A percentile compares a stretch with the other conserved stretches of the same genome.
These are phyloP conservation scores for Trichoderma citrinoviride DNA, from an alignment of 2,329 filamentous ascomycete species.

Conservation along the genomic window DNA sequence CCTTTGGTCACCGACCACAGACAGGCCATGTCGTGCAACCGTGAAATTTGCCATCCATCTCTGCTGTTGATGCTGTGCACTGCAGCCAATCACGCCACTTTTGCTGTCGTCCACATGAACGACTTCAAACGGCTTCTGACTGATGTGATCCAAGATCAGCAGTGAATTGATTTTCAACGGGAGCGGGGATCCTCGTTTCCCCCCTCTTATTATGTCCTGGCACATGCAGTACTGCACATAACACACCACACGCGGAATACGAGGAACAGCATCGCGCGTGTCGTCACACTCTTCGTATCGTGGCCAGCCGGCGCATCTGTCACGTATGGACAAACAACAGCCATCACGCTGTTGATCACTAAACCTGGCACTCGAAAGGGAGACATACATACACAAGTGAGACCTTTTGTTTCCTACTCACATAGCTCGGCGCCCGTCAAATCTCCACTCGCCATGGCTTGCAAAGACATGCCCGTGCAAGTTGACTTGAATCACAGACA, in stretches of 20 bases:
- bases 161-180: neutral
- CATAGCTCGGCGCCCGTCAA: neutral
- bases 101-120: constrained; percentile 1
- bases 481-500: neutral
- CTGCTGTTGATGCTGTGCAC: neutral
- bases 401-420: too few species aligned
- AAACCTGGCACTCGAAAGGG: neutral
- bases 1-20: neutral
- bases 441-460: constrained; percentile 8
- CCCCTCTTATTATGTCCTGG: neutral
- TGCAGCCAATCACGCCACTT: neutral
- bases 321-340: neutral
- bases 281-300: constrained; percentile 10
- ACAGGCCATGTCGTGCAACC: neutral
- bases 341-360: neutral
- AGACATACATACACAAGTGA: neutral
- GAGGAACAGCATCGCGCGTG: neutral
- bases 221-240: too few species aligned
- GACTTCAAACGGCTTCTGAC: neutral
- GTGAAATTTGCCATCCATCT: neutral
- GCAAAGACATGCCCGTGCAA: neutral
- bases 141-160: constrained; percentile 4
- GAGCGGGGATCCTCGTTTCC: neutral
- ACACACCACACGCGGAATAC: too few species aligned
- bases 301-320: too few species aligned